phyloP scores from a whole-genome alignment of 2,329 filamentous ascomycete species.

The Diaporthe amygdali region DNA sequence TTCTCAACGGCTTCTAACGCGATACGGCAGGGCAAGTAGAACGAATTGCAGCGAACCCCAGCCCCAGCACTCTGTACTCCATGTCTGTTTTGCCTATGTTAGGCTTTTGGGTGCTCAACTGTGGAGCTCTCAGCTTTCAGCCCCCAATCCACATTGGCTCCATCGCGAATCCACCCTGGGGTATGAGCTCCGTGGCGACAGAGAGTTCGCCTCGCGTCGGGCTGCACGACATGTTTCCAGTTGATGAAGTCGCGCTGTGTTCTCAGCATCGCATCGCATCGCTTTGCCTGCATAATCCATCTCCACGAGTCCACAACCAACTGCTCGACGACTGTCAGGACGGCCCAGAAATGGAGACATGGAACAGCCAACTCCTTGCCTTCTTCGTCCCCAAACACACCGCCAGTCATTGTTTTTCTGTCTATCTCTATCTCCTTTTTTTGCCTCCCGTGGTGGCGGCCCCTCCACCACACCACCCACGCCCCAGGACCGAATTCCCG shows the following conservation, averaged over 20 bases:
- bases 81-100: not conserved
- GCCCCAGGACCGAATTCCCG: not conserved
- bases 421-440: too few relatives aligned
- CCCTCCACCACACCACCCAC: not conserved
- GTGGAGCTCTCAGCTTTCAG: not conserved
- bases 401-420: not conserved
- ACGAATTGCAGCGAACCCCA: not conserved
- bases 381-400: not conserved
- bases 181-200: not conserved
- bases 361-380: not conserved
- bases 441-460: too few relatives aligned
- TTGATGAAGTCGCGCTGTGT: conserved; percentile 6
- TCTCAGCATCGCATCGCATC: not conserved
- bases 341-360: not conserved
- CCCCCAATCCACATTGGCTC: not conserved
- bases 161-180: not conserved
- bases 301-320: not conserved
- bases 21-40: not conserved
- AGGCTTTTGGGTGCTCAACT: not conserved
- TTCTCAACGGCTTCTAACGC: not conserved
- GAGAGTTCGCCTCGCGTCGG: not conserved
- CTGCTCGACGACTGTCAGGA: not conserved
- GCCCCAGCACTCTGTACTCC: too few relatives aligned
- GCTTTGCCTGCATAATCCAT: not conserved
- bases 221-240: not conserved